Conservation (phyloP, 1,284 basidiomycete species). For the Neonothopanus nambi region DNA sequence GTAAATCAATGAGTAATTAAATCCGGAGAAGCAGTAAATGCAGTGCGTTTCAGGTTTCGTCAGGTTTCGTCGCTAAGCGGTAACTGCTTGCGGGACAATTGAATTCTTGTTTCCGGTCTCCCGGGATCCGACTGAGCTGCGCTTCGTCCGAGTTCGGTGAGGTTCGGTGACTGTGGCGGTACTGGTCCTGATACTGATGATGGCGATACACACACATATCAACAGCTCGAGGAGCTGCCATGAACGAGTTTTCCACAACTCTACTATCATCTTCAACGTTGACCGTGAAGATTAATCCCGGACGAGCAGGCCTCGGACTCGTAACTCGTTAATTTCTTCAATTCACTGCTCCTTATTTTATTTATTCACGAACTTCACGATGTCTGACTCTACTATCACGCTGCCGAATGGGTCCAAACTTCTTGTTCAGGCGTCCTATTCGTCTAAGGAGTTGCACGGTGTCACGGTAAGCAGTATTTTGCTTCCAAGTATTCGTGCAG, state of each 20-base stretch:
- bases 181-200: no score
- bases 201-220: no score
- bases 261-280: conserved; percentile 24
- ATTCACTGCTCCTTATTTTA: neutral
- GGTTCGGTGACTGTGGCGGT: no score
- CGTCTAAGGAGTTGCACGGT: conserved; percentile 24
- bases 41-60: no score
- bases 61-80: no score
- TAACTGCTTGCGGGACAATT: no score
- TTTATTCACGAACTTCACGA: neutral
- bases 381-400: conserved; percentile 8
- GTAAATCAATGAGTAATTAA: no score
- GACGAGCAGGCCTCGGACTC: conserved; percentile 15
- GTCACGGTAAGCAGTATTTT: conserved; percentile 25
- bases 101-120: no score
- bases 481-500: neutral
- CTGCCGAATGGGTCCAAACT: conserved; percentile 23
- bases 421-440: conserved; percentile 25
- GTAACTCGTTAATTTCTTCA: neutral
- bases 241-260: neutral
- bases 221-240: neutral
- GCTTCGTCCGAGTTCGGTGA: no score
- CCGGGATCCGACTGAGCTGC: no score
- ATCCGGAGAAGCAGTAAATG: no score
- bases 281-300: conserved; percentile 23